Evolutionary conservation across 2,329 filamentous ascomycete species (phyloP), one percentile per base, ranked within the genome.

Genomic region (Bipolaris bicolor): DNA sequence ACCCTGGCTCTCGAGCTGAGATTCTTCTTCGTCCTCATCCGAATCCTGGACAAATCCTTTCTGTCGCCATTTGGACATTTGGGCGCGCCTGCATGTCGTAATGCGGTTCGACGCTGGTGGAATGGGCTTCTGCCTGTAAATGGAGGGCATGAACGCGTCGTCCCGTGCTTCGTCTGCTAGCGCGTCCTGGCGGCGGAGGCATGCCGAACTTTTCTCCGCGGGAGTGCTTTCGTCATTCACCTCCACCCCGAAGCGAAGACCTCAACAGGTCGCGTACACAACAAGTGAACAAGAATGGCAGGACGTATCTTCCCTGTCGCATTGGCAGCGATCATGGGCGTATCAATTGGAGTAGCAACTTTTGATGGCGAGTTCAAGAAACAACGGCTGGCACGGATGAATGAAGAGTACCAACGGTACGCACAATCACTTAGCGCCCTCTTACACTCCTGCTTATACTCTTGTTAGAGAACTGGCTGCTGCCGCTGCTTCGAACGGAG

Each of bases 11-110:
- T 75, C 72, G 33, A 74, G 29, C 48, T 73, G 67, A 13, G 56
- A 61, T 36, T 71, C 68, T 16, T 74, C 72, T 45, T 80, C 79
- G 49, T 82, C 80, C 55, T 81, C 81, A 74, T 83, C 81, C 58
- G 81, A 82, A 70, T 82, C 81, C 72, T 75, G 76, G 62, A 82
- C 81, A 72, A 78, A 81, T 64, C 80, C 80, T 71, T 72, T 76
- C 65, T 77, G 72, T 65, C 79, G 76, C 81, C 81, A 83, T 75
- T 73, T 72, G 72, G 76, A 80, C 81, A 82, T 83, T 78, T 70
- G 72, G 66, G 58, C 66, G 52, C 44, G 60, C 65, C 64, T 67
- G 68, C 75, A 77, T 77, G 52, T 74, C 74, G 72, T 60, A 60
- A 54, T 52, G 60, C 43, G 46, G 41, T 52, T 45, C 33, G 56